phyloP scores from a whole-genome alignment of 75 land plant genomes.

The Cryptomeria japonica region DNA sequence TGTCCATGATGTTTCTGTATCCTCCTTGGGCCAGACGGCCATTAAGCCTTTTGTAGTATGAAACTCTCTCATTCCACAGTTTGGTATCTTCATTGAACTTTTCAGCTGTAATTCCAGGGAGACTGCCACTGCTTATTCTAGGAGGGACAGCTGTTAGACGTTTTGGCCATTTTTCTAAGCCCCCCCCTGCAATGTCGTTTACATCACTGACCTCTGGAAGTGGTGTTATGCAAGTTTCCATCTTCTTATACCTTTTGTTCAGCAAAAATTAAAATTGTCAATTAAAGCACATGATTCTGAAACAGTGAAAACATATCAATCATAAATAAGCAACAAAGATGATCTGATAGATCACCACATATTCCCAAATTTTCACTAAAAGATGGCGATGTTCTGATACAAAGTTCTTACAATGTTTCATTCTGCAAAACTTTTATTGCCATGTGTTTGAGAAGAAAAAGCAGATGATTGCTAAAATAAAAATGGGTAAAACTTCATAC shows the following conservation, averaged over 20 bases:
- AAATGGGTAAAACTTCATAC: conserved; percentile 31
- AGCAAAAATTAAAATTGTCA: conserved; percentile 1
- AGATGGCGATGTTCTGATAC: no score
- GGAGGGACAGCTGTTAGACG: conserved; percentile 55
- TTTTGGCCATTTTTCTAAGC: conserved; percentile 50
- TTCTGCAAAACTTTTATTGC: not conserved
- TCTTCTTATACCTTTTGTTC: conserved; percentile 44
- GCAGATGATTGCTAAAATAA: conserved; percentile 7
- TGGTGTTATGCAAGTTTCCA: conserved; percentile 67
- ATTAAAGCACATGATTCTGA: not conserved
- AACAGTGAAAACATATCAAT: not conserved
- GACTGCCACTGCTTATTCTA: conserved; percentile 54
- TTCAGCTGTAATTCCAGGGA: conserved; percentile 43
- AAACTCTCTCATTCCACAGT: conserved; percentile 35
- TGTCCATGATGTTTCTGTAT: conserved; percentile 53
- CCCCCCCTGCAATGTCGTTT: conserved; percentile 54
- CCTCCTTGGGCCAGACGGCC: conserved; percentile 28
- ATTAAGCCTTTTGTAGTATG: conserved; percentile 32
- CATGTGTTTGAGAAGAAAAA: not conserved
- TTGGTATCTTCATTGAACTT: conserved; percentile 36
- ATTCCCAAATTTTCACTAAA: no score
- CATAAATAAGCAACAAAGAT: not conserved
- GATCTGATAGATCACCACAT: not conserved
- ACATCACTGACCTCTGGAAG: conserved; percentile 34
- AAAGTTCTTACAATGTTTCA: not conserved